Percentiles rank a stretch among this genome's conserved stretches.
These are phyloP conservation scores for Amphibolis antarctica DNA, from an alignment of 106 monocot genomes.

Conservation along the genomic window DNA sequence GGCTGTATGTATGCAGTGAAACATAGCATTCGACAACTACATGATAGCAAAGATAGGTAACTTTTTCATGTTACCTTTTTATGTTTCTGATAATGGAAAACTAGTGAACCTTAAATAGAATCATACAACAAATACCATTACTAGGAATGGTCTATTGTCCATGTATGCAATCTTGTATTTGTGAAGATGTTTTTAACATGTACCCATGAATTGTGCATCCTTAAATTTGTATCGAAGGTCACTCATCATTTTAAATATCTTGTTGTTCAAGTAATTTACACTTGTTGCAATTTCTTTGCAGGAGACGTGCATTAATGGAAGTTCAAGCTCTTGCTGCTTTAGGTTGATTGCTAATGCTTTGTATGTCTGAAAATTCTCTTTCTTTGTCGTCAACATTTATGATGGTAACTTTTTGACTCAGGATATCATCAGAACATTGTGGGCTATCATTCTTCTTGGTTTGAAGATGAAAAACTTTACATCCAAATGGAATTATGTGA, in stretches of 20 bases:
- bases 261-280: neutral
- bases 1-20: slow-evolving; percentile 95
- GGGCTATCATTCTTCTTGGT: slow-evolving; percentile 89
- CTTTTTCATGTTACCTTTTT: slow-evolving; percentile 6
- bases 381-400: neutral
- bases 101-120: no score
- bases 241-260: neutral
- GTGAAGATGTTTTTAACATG: no score
- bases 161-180: no score
- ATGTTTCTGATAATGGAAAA: neutral
- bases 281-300: slow-evolving; percentile 28
- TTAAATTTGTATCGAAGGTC: no score
- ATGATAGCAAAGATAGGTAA: slow-evolving; percentile 60
- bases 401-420: slow-evolving; percentile 9
- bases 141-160: no score
- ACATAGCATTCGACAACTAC: slow-evolving; percentile 51
- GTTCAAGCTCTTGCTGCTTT: slow-evolving; percentile 94
- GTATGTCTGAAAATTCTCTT: neutral
- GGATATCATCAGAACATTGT: slow-evolving; percentile 84
- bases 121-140: no score
- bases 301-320: slow-evolving; percentile 81
- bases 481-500: slow-evolving; percentile 99
- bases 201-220: no score
- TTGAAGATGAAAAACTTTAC: slow-evolving; percentile 84
- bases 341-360: slow-evolving; percentile 24